Percentiles rank a stretch among this genome's conserved stretches.
phyloP scores from a whole-genome alignment of 495 filamentous ascomycete genomes.

The Aspergillus coremiiformis region DNA sequence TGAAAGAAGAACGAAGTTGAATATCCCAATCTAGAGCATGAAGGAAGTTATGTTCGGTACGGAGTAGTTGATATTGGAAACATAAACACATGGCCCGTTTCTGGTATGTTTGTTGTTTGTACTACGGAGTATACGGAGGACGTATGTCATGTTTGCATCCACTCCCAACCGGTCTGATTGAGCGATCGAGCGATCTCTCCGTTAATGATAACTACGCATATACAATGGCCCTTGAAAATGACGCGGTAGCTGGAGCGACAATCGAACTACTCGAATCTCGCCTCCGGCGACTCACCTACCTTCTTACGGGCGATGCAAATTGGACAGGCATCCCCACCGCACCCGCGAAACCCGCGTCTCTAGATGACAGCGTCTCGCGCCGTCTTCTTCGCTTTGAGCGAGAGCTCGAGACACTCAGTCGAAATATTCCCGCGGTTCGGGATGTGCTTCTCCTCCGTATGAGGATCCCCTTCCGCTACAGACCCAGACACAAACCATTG shows the following conservation, averaged over 20 bases:
- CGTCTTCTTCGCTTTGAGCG: constrained; percentile 60
- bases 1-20: too few species aligned
- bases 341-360: constrained; percentile 30
- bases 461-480: constrained; percentile 3
- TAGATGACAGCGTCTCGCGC: constrained; percentile 40
- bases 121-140: too few species aligned
- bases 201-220: not conserved
- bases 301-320: constrained; percentile 54
- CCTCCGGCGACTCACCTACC: constrained; percentile 64
- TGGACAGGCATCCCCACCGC: constrained; percentile 36
- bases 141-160: constrained; percentile 17
- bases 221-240: constrained; percentile 32
- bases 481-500: not conserved
- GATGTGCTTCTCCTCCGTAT: constrained; percentile 46
- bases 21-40: too few species aligned
- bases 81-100: not conserved
- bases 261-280: constrained; percentile 72
- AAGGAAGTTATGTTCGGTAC: too few species aligned
- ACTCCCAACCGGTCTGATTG: constrained; percentile 21
- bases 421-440: constrained; percentile 38
- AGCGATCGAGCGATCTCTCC: constrained; percentile 2
- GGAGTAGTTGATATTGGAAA: not conserved
- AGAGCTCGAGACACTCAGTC: constrained; percentile 44
- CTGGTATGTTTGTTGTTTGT: constrained; percentile 7
- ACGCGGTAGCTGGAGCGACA: constrained; percentile 44